Percentiles rank a stretch among this genome's conserved stretches.
These are phyloP conservation scores for Persicaria maculosa DNA, from an alignment of 148 eudicot genomes.

Conservation along the genomic window DNA sequence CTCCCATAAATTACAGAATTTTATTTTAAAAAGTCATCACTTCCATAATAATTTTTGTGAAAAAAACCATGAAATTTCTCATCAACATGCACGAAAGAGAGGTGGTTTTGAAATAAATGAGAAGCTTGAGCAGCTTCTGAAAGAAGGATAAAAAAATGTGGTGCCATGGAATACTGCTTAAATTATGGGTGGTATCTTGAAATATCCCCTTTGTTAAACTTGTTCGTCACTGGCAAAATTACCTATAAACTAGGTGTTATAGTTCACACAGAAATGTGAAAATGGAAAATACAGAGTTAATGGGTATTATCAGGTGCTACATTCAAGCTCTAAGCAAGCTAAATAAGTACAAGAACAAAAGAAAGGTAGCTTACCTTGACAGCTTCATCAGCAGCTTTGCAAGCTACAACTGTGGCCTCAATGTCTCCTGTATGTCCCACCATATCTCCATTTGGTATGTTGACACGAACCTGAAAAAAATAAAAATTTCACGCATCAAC, in stretches of 20 bases:
- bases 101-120: neutral
- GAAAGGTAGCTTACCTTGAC: conserved; percentile 55
- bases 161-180: no score
- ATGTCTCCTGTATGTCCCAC: conserved; percentile 96
- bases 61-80: neutral
- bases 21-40: neutral
- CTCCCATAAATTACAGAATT: neutral
- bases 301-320: neutral
- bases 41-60: no score
- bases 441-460: conserved; percentile 90
- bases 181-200: no score
- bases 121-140: neutral
- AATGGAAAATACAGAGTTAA: neutral
- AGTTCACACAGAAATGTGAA: neutral
- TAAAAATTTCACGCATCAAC: neutral
- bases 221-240: no score
- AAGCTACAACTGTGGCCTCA: conserved; percentile 71
- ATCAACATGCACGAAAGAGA: neutral
- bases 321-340: neutral
- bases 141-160: no score
- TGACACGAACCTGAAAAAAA: conserved; percentile 69
- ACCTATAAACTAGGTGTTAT: no score
- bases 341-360: neutral
- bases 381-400: conserved; percentile 94
- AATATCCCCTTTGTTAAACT: no score